Evolutionary conservation across 1,284 basidiomycete species (phyloP).

Genomic region (Ceraceosorus guamensis): DNA sequence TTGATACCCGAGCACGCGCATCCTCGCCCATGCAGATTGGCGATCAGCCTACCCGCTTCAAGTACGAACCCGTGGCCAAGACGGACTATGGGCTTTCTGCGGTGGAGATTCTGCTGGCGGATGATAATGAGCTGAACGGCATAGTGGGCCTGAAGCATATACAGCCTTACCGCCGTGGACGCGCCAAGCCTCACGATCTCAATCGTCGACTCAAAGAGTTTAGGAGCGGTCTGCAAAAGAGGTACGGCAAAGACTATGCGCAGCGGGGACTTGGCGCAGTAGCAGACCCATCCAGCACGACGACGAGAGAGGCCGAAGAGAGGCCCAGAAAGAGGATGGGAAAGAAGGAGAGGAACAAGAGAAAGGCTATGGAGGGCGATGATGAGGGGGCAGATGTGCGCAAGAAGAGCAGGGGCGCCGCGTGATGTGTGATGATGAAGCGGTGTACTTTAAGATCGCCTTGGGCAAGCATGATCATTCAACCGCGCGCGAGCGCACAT

Average conservation of each 20-base stretch:
- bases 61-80: conserved; percentile 69
- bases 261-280: background rate
- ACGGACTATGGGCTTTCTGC: conserved; percentile 69
- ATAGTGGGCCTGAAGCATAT: conserved; percentile 81
- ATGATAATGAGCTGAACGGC: conserved; percentile 84
- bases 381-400: background rate
- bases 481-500: too few relatives aligned
- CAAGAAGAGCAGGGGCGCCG: background rate
- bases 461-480: too few relatives aligned
- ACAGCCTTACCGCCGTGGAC: conserved; percentile 7
- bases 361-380: conserved; percentile 2
- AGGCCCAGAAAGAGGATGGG: conserved; percentile 1
- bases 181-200: conserved; percentile 6
- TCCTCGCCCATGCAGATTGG: conserved; percentile 73
- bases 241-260: background rate
- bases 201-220: conserved; percentile 7
- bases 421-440: conserved; percentile 5
- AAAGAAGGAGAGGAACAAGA: conserved; percentile 4
- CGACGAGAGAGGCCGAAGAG: background rate
- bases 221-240: conserved; percentile 3
- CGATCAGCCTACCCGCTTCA: conserved; percentile 84
- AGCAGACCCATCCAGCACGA: too few relatives aligned
- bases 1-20: too few relatives aligned
- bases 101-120: conserved; percentile 82
- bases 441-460: too few relatives aligned